Evolutionary conservation across 192 early-diverging fungal species (phyloP), one percentile per base, ranked within the genome.

Genomic region (Lobosporangium transversale): DNA sequence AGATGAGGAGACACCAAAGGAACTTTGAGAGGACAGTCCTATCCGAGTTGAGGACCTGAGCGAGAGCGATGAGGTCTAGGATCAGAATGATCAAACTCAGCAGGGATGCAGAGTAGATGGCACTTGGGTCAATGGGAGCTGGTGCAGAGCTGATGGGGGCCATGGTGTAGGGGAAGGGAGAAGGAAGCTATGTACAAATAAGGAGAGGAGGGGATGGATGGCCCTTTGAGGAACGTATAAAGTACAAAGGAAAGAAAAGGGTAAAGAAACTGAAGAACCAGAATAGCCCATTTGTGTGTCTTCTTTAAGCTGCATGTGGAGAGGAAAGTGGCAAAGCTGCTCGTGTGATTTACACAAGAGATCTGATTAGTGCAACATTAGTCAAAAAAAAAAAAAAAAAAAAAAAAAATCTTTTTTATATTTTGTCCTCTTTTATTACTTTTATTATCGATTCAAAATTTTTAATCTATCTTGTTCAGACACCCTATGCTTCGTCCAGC

Each of bases 11-110:
- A 44, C 73, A 69, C 87, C 87, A 89, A 35, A 80, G 71, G 5
- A 89, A 30, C 62, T 89, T 89, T 49, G 66, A 70, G 15, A 58
- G 26, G 27, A 83, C 62, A 33, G 71, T 40, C 20, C 87, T 81
- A 32, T 69, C 79, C 31, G 83, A 85, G 68, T 85, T 84, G 60
- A 89, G 53, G 26, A 85, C 75, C 62, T 87, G 84, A 49, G 87
- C 79, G 60, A 89, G 71, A 33, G 81, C 85, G 57, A 89, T 84
- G 60, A 89, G 66, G 56, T 89, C 84, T 31, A 89, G 68, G 40
- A 85, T 84, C 27, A 89, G 68, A 47, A 76, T n/a, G 52, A 76
- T 70, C 9, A 70, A 48, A 3, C 60, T 32, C 15, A 70, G 42
- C 33, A 70, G 60, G 6, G 68, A 70, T 12, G 59, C 68, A 1